A percentile compares a stretch with the other conserved stretches of the same genome.
Evolutionary conservation across 768 basidiomycete species (phyloP).

Genomic region (Leccinellum albellum): DNA sequence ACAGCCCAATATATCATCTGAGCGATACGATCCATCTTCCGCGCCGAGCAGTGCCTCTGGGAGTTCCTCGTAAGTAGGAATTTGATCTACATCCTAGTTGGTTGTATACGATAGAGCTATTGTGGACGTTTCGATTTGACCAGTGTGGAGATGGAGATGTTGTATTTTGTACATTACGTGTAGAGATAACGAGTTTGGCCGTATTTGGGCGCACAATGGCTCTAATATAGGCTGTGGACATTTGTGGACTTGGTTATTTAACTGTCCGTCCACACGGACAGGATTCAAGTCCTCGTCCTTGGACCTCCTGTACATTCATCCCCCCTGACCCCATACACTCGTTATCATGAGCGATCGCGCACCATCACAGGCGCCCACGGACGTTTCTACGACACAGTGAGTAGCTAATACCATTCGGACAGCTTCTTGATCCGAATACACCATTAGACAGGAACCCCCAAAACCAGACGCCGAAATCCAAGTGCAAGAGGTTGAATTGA

Average conservation of each 20-base stretch:
- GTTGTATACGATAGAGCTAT: neutral
- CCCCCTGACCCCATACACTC: constrained; percentile 24
- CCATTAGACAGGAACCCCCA: constrained; percentile 13
- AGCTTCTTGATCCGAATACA: constrained; percentile 2
- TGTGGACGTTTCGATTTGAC: neutral
- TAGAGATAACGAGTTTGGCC: constrained; percentile 16
- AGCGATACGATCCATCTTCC: constrained; percentile 30
- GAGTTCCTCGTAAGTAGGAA: constrained; percentile 13
- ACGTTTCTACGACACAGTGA: constrained; percentile 12
- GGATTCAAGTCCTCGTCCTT: constrained; percentile 13
- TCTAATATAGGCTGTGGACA: neutral
- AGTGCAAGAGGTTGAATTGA: neutral
- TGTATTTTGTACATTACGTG: constrained; percentile 7
- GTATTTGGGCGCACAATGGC: constrained; percentile 19
- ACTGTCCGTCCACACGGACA: neutral
- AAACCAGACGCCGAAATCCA: neutral
- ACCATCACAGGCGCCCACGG: neutral
- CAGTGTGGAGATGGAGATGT: neutral
- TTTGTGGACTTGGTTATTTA: constrained; percentile 1
- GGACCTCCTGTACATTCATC: constrained; percentile 5
- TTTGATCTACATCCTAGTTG: neutral
- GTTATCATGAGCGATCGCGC: constrained; percentile 30
- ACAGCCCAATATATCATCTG: constrained; percentile 32
- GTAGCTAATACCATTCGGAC: neutral
- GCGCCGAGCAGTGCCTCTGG: constrained; percentile 5